phyloP scores from a whole-genome alignment of 2,329 filamentous ascomycete genomes.

The Aureobasidium sp. region DNA sequence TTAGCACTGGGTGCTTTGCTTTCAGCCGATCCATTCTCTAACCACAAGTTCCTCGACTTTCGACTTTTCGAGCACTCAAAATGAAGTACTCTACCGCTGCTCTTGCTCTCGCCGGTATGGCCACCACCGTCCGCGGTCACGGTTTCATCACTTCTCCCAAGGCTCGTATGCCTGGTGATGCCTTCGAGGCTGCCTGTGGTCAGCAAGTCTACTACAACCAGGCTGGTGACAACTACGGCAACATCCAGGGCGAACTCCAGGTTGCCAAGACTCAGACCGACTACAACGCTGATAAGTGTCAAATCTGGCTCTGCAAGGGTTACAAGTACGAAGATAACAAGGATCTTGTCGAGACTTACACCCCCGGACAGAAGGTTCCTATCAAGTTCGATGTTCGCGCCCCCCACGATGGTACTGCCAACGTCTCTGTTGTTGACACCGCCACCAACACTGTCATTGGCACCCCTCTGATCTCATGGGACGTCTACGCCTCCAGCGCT shows the following conservation, averaged over 20 bases:
- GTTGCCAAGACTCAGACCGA: conserved; percentile 39
- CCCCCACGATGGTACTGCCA: conserved; percentile 48
- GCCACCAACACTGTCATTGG: conserved; percentile 46
- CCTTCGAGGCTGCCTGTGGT: conserved; percentile 46
- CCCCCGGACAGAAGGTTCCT: conserved; percentile 38
- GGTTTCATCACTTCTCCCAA: conserved; percentile 43
- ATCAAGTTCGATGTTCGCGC: conserved; percentile 41
- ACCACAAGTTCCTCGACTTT: conserved; percentile 6
- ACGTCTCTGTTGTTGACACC: conserved; percentile 51
- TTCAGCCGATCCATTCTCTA: conserved; percentile 5
- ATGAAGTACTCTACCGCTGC: conserved; percentile 31
- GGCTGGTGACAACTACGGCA: conserved; percentile 46
- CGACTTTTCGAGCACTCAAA: conserved; percentile 12
- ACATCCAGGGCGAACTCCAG: conserved; percentile 48
- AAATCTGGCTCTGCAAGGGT: conserved; percentile 51
- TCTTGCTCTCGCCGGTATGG: conserved; percentile 35
- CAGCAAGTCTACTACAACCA: conserved; percentile 47
- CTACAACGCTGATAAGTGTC: conserved; percentile 40
- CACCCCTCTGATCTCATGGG: conserved; percentile 45
- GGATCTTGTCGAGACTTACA: conserved; percentile 44
- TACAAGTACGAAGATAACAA: conserved; percentile 49
- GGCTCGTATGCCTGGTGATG: conserved; percentile 42
- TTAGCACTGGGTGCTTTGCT: conserved; percentile 19
- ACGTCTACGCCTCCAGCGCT: conserved; percentile 45
- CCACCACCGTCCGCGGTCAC: conserved; percentile 43